Base-by-base conservation (phyloP, 2,329 filamentous ascomycete genomes). In the Botrytis hyacinthi region DNA sequence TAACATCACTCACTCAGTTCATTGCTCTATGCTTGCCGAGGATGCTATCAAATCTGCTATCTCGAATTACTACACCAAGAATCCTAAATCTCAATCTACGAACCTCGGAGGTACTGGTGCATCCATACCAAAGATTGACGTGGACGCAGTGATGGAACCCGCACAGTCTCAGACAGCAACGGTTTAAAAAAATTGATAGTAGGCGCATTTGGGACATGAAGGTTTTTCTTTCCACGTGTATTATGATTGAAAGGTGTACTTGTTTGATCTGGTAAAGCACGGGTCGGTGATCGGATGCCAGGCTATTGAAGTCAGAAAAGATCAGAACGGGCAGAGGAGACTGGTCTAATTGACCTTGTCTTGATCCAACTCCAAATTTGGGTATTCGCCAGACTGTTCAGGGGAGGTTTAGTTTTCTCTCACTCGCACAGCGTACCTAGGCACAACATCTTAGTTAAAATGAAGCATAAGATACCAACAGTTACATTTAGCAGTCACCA, bases 31-130 rank as follows among this genome's bases (percentile, higher is more conserved):
- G 92, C 88, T 97, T 77, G 94, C 94, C 22, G 94, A 97, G 83
- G 93, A 97, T 81, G 94, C 93, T 76, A 97, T 97, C 87, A 96
- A 96, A 84, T 94, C 92, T 54, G 94, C 94, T 78, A 96, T 97
- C 81, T 91, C 90, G 76, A 93, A 97, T 83, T 97, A 96, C 86
- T 93, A 95, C 85, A 93, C 90, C 81, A 96, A 97, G 88, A 96
- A 97, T 85, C 93, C 93, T 74, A 90, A 92, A 76, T 90, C 90
- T 51, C 88, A 89, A 80, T 81, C 86, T 73, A 97, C 94, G 57
- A 90, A 95, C 81, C 88, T 97, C 18, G 90, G 91, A 72, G 93
- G 93, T 78, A 95, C 92, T 40, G 89, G 86, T 72, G 87, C 90
- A 69, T 86, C 90, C 78, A 86, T 95, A 80, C 90, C 92, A 66